These are phyloP conservation scores for Laburnicola sp. DNA, from an alignment of 2,329 filamentous ascomycete species.

Conservation along the genomic window DNA sequence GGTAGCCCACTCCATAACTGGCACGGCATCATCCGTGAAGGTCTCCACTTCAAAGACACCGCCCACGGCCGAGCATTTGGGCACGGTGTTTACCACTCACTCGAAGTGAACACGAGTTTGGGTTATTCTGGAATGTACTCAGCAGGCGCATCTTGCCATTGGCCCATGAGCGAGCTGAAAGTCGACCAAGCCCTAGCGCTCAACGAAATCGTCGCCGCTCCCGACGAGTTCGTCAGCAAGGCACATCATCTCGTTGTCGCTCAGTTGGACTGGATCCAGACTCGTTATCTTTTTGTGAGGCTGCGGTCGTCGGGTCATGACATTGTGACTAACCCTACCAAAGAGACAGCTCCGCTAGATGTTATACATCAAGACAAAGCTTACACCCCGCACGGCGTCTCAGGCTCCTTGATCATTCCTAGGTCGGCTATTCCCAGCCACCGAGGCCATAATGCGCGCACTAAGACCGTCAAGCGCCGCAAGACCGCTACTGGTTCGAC, in stretches of 20 bases:
- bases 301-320: conserved; percentile 6
- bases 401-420: conserved; percentile 54
- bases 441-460: conserved; percentile 38
- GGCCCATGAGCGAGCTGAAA: conserved; percentile 69
- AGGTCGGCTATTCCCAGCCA: conserved; percentile 55
- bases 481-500: conserved; percentile 32
- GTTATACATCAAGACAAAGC: conserved; percentile 47
- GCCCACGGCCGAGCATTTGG: conserved; percentile 72
- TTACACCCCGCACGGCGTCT: conserved; percentile 48
- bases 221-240: conserved; percentile 60
- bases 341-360: conserved; percentile 29
- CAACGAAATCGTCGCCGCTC: conserved; percentile 82
- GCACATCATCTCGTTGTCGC: conserved; percentile 71
- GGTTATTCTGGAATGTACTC: conserved; percentile 50
- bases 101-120: conserved; percentile 59
- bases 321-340: neutral
- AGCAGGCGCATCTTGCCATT: conserved; percentile 42
- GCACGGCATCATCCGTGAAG: conserved; percentile 86
- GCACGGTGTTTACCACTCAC: conserved; percentile 80
- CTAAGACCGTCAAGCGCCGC: conserved; percentile 27
- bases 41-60: conserved; percentile 69
- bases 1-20: conserved; percentile 77
- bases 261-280: conserved; percentile 84
- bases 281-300: conserved; percentile 75
- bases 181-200: conserved; percentile 67